Base-by-base conservation (phyloP, 495 filamentous ascomycete genomes). In the Tetracladium setigerum region DNA sequence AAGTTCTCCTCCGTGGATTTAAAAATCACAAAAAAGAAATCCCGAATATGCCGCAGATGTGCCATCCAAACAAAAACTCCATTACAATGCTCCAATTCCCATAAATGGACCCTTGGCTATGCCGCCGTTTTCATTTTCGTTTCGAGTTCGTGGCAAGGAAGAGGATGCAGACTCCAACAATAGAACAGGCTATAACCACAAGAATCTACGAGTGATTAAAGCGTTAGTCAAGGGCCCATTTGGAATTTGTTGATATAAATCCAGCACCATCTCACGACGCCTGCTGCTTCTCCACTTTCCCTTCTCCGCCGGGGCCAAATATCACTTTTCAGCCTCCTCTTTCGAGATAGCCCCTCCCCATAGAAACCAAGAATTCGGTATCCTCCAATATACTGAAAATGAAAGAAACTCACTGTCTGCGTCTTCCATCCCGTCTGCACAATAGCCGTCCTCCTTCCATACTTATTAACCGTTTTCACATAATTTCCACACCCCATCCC, bases 371-470 rank as follows among this genome's bases (percentile, higher is more conserved):
- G 22, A 27, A 46, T 13, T 18, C 34, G 40, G 16, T 9, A 49
- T 3, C 22, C 7, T 27, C 7, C 22, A 27, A 27, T 3, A 7
- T 27, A 38, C 45, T 47, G 43, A 31, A 41, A 27, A 43, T 24
- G 30, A n/a, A 30, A 30, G 35, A 31, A 35, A 67, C 81, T 60
- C 57, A 89, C 85, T 17, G 78, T 59, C 63, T 95, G 89, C 31
- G 92, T 96, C 67, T 89, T 95, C 82, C 86, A 91, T 30, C 92
- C 92, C 40, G 80, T 86, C 67, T 98, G 92, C 31, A 97, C 92
- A 46, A 98, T 71, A 0, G 92, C 92, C 19, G 73, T 70, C 53
- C 83, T 78, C 31, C 77, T 71, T 48, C 79, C 82, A 62, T 94
- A 98, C 59, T 86, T 83, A 47, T 76, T 83, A n/a, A 97, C 82